These are phyloP conservation scores for Penicillium sclerotigenum DNA, from an alignment of 2,329 filamentous ascomycete species.

Conservation along the genomic window DNA sequence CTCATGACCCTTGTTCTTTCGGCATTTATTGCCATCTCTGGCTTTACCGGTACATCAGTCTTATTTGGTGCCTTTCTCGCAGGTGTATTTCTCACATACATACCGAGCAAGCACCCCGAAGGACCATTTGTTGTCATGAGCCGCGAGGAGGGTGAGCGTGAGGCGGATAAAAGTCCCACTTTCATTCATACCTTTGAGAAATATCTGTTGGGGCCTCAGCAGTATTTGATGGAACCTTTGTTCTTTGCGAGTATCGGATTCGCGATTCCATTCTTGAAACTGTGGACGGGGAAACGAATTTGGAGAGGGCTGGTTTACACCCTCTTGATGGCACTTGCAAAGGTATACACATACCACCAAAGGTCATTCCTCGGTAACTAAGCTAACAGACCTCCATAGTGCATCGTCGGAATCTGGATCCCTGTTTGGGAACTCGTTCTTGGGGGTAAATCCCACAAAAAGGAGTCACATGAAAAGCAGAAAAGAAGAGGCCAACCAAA, in stretches of 20 bases:
- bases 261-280: slow-evolving; percentile 32
- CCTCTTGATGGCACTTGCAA: slow-evolving; percentile 31
- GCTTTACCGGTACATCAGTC: slow-evolving; percentile 39
- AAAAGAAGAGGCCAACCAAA: background rate
- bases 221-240: slow-evolving; percentile 33
- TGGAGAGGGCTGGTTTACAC: slow-evolving; percentile 32
- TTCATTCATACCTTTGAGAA: slow-evolving; percentile 41
- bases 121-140: slow-evolving; percentile 37
- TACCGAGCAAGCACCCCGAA: slow-evolving; percentile 37
- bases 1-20: slow-evolving; percentile 37
- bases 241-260: slow-evolving; percentile 35
- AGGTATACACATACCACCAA: slow-evolving; percentile 15
- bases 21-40: slow-evolving; percentile 34
- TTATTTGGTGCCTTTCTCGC: slow-evolving; percentile 40
- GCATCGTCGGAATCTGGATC: slow-evolving; percentile 30
- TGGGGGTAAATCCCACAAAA: background rate
- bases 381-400: slow-evolving; percentile 15
- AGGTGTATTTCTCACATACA: slow-evolving; percentile 36
- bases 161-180: slow-evolving; percentile 35
- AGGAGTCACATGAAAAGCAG: background rate
- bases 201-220: slow-evolving; percentile 37
- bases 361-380: background rate
- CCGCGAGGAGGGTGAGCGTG: slow-evolving; percentile 34
- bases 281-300: slow-evolving; percentile 34
- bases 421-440: slow-evolving; percentile 20